Base-by-base conservation (phyloP, 192 early-diverging fungal species). In the Gonapodya sp. region DNA sequence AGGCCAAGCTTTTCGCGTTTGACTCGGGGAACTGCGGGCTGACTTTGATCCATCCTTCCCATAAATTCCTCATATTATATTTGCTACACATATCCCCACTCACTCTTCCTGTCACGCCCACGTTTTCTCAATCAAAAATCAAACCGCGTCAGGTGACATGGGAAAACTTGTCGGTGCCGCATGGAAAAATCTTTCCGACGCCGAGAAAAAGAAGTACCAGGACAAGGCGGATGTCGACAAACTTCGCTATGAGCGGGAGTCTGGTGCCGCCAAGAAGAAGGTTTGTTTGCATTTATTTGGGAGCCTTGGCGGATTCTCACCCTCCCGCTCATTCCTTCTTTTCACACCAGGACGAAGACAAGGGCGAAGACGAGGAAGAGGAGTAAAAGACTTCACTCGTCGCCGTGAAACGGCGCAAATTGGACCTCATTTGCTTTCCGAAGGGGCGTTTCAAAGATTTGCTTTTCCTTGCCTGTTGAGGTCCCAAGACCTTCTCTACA, bases 201-300 rank as follows among this genome's bases (percentile, higher is more conserved):
- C 75, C 30, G 75, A 77, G 31, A 77, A 77, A 33, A 77, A 77
- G 75, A 77, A 77, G 75, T 77, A 77, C 75, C 30, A 77, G 31
- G 75, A 18, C 30, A 18, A 14, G 30, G 2, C 75, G 8, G 34
- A 77, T 8, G 31, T 8, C 30, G 75, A 16, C 75, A 77, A 77
- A 33, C 18, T 14, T 18, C 75, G 34, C 8, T 77, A 77, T 33
- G 75, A 77, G 8, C 16, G 34, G 75, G 75, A 77, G 8, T 2
- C 2, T 16, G 75, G 46, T 16, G 24, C 46, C 46, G 24, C 75
- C 75, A 34, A 77, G 75, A 32, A 77, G 30, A 77, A 77, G 75
- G 75, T 77, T 77, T 33, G 75, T 14, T 34, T n/a, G n/a, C n/a
- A n/a, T n/a, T n/a, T n/a, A n/a, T n/a, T n/a, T n/a, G n/a, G n/a